Percentiles rank a stretch among this genome's conserved stretches.
Evolutionary conservation across 192 early-diverging fungal species (phyloP).

Genomic region (Anaeromyces robustus): DNA sequence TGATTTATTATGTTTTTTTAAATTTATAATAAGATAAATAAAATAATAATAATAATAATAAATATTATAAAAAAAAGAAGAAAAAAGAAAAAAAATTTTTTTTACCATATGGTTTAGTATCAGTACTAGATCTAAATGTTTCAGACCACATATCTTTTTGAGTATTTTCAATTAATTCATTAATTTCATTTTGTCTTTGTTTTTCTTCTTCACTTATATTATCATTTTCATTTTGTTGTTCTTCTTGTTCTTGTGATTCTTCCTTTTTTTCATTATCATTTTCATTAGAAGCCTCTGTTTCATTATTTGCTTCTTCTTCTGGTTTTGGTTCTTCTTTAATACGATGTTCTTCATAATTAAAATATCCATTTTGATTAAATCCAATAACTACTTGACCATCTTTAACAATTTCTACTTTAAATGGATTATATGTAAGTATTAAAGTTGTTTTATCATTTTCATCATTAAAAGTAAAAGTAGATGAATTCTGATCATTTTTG

Average conservation of each 20-base stretch:
- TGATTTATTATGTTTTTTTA: no score
- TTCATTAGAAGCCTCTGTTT: no score
- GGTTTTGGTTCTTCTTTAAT: background rate
- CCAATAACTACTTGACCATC: background rate
- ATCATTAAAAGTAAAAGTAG: background rate
- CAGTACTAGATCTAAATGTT: conserved; percentile 68
- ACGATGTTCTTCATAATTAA: background rate
- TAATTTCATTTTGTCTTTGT: background rate
- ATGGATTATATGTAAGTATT: background rate
- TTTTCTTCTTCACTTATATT: background rate
- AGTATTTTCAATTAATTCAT: background rate
- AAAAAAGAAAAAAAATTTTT: background rate
- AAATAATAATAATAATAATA: background rate
- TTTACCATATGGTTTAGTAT: conserved; percentile 83
- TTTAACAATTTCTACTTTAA: background rate
- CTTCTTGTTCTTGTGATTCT: no score
- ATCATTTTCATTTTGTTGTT: no score
- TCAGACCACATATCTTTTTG: conserved; percentile 66
- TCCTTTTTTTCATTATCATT: no score
- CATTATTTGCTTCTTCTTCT: background rate
- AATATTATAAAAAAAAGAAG: background rate
- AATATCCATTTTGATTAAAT: background rate
- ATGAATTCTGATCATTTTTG: background rate
- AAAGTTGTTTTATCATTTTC: background rate
- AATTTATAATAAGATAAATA: no score